A percentile compares a stretch with the other conserved stretches of the same genome.
phyloP scores from a whole-genome alignment of 768 basidiomycete species.

The Dioszegia aurantiaca region DNA sequence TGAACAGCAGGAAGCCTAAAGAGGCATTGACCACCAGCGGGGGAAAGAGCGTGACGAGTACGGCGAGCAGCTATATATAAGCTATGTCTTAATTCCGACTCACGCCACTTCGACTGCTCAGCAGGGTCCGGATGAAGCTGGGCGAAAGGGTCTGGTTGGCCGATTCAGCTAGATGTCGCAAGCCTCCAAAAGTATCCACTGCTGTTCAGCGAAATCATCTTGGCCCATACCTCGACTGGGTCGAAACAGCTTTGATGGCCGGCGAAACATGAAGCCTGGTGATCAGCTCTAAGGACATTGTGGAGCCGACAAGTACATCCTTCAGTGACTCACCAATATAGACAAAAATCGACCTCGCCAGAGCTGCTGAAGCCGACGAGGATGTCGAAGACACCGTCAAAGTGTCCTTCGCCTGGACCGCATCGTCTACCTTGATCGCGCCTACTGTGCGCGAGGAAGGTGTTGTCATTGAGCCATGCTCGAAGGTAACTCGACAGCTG shows the following conservation, averaged over 20 bases:
- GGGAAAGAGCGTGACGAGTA: slow-evolving; percentile 41
- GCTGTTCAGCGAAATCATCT: background rate
- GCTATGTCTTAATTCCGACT: background rate
- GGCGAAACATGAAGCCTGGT: slow-evolving; percentile 46
- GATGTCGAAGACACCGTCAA: slow-evolving; percentile 23
- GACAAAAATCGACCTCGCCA: slow-evolving; percentile 42
- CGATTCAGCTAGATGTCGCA: slow-evolving; percentile 44
- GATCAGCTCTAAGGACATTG: background rate
- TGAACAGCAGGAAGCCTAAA: slow-evolving; percentile 49
- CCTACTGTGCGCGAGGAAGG: background rate
- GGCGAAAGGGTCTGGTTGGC: slow-evolving; percentile 45
- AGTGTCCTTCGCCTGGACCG: background rate
- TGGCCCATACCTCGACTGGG: slow-evolving; percentile 38
- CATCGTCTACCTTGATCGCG: no score
- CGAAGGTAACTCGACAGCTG: background rate
- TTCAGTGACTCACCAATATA: slow-evolving; percentile 32
- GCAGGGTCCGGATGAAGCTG: slow-evolving; percentile 38
- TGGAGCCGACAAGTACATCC: no score
- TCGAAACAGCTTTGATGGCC: slow-evolving; percentile 48
- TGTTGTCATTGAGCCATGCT: slow-evolving; percentile 4
- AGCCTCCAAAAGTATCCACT: slow-evolving; percentile 49
- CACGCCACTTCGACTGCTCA: slow-evolving; percentile 39
- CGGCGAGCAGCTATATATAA: slow-evolving; percentile 23
- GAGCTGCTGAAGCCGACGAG: slow-evolving; percentile 43
- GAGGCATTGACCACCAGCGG: slow-evolving; percentile 47